Evolutionary conservation across 2,329 filamentous ascomycete species (phyloP).

Genomic region (Coniochaeta hoffmannii): DNA sequence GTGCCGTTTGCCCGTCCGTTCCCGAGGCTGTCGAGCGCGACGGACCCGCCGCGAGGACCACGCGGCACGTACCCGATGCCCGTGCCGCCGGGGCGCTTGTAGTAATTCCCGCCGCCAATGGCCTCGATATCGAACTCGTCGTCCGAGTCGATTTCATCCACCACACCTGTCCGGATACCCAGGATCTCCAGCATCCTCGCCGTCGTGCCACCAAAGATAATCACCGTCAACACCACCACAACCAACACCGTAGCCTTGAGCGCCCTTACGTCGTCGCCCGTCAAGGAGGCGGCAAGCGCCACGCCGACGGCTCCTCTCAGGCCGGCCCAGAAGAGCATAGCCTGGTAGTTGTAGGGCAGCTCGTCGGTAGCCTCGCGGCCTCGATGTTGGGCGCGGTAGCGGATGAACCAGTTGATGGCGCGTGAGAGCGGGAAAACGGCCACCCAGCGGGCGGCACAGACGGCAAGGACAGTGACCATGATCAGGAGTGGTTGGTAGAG

Average conservation of each 20-base stretch:
- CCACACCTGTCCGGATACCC: conserved; percentile 90
- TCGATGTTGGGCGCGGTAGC: conserved; percentile 71
- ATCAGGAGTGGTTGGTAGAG: conserved; percentile 94
- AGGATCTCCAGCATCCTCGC: conserved; percentile 96
- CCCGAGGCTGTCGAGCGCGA: conserved; percentile 44
- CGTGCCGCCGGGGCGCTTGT: conserved; percentile 64
- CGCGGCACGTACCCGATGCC: conserved; percentile 73
- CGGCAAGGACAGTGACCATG: conserved; percentile 82
- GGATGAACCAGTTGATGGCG: conserved; percentile 86
- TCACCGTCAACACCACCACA: conserved; percentile 93
- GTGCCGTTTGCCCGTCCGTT: conserved; percentile 17
- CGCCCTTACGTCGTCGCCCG: conserved; percentile 72
- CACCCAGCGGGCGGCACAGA: conserved; percentile 86
- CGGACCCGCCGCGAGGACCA: conserved; percentile 48
- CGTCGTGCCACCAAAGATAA: conserved; percentile 97
- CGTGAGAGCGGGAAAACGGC: conserved; percentile 90
- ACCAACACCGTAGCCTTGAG: conserved; percentile 93
- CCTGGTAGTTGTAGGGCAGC: conserved; percentile 89
- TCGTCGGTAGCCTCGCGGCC: conserved; percentile 75
- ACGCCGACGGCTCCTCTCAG: conserved; percentile 93
- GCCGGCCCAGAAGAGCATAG: conserved; percentile 99
- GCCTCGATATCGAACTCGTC: conserved; percentile 96
- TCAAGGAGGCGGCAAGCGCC: conserved; percentile 81
- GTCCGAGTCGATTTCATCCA: conserved; percentile 94
- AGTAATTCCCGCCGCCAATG: conserved; percentile 64